phyloP scores from a whole-genome alignment of 129 eudicot species.

The Ambrosia trifida region DNA sequence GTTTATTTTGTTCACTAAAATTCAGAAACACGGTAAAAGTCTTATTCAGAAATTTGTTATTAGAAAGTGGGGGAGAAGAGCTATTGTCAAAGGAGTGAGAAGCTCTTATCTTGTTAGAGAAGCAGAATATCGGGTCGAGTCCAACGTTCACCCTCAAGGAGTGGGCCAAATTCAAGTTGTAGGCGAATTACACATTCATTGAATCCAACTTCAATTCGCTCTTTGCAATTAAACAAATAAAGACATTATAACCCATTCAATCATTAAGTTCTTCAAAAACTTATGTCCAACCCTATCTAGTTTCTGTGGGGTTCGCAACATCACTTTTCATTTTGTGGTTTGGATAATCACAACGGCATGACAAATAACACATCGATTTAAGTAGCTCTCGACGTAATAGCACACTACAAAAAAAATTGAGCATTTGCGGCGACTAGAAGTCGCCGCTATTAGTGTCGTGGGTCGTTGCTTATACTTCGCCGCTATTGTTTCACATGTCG shows the following conservation, averaged over 20 bases:
- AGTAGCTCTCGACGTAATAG: too few species aligned
- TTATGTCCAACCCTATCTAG: constrained; percentile 20
- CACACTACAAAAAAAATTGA: too few species aligned
- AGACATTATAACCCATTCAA: constrained; percentile 22
- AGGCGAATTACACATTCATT: constrained; percentile 30
- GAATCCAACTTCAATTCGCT: constrained; percentile 25
- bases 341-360: not conserved
- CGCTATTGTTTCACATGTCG: too few species aligned
- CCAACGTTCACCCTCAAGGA: constrained; percentile 26
- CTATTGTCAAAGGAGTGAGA: constrained; percentile 12
- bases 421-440: too few species aligned
- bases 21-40: too few species aligned
- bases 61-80: constrained; percentile 5
- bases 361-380: too few species aligned
- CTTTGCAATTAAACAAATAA: constrained; percentile 1
- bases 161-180: constrained; percentile 32
- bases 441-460: too few species aligned
- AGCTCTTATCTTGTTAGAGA: constrained; percentile 17
- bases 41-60: not conserved
- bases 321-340: not conserved
- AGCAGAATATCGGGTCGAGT: constrained; percentile 15
- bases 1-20: too few species aligned
- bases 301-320: constrained; percentile 25
- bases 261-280: constrained; percentile 26
- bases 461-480: too few species aligned